A percentile compares a stretch with the other conserved stretches of the same genome.
These are phyloP conservation scores for Leucosporidium yakuticum DNA, from an alignment of 768 basidiomycete species.

Conservation along the genomic window DNA sequence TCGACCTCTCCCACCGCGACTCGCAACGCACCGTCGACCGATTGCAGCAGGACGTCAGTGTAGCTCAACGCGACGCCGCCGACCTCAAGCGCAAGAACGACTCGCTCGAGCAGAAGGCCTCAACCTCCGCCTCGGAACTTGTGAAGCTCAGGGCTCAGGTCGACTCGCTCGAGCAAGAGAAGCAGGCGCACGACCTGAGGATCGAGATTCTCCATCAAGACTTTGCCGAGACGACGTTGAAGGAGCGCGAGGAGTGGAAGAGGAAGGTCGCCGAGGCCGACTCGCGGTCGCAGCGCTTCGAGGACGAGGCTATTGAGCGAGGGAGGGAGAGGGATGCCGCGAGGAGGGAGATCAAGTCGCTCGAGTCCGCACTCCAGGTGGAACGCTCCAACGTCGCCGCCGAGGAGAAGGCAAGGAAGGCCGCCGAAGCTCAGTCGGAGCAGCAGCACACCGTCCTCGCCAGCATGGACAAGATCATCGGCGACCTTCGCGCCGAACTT, in stretches of 20 bases:
- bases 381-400: slow-evolving; percentile 47
- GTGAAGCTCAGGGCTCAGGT: slow-evolving; percentile 48
- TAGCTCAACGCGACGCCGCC: slow-evolving; percentile 43
- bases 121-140: slow-evolving; percentile 61
- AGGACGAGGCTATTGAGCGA: slow-evolving; percentile 76
- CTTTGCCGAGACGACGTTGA: slow-evolving; percentile 26
- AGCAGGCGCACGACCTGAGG: slow-evolving; percentile 29
- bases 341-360: slow-evolving; percentile 63
- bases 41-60: slow-evolving; percentile 60
- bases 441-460: slow-evolving; percentile 41
- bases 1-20: slow-evolving; percentile 58
- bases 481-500: slow-evolving; percentile 42
- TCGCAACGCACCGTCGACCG: slow-evolving; percentile 3
- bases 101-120: slow-evolving; percentile 66
- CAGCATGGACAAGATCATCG: slow-evolving; percentile 48
- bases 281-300: slow-evolving; percentile 72
- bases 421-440: slow-evolving; percentile 41
- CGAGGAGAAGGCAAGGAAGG: slow-evolving; percentile 1
- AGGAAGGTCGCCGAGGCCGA: slow-evolving; percentile 67
- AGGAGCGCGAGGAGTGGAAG: slow-evolving; percentile 57
- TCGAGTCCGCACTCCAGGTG: slow-evolving; percentile 54
- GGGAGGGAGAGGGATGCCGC: slow-evolving; percentile 74
- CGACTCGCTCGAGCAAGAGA: slow-evolving; percentile 40
- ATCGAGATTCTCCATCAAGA: slow-evolving; percentile 17
- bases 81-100: slow-evolving; percentile 33